A percentile compares a stretch with the other conserved stretches of the same genome.
Conservation (phyloP, 495 filamentous ascomycete species). For the Trichoderma parareesei region DNA sequence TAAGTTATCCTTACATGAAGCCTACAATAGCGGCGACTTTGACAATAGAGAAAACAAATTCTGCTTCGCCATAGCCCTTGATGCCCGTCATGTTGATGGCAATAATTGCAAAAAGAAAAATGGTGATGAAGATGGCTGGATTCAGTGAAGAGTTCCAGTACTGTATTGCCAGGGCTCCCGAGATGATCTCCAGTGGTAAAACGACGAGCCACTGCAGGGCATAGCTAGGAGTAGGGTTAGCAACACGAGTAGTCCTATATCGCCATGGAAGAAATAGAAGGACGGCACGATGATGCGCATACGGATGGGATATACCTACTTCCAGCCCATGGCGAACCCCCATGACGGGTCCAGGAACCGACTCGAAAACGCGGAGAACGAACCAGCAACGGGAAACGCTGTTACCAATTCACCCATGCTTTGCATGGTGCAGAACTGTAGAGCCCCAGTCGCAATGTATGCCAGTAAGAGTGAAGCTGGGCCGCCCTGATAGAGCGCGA, state of each 20-base stretch:
- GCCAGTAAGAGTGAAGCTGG: conserved; percentile 67
- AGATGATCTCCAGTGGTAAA: conserved; percentile 68
- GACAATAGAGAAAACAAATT: conserved; percentile 64
- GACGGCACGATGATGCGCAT: no score
- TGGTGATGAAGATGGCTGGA: conserved; percentile 57
- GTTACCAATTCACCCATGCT: conserved; percentile 77
- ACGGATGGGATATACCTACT: conserved; percentile 31
- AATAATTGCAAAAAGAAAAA: conserved; percentile 60
- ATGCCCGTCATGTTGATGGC: conserved; percentile 67
- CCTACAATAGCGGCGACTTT: conserved; percentile 68
- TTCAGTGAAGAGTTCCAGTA: conserved; percentile 57
- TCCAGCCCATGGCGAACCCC: conserved; percentile 87
- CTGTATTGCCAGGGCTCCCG: conserved; percentile 65
- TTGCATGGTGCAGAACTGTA: conserved; percentile 67
- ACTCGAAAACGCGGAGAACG: conserved; percentile 64
- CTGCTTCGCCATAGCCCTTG: conserved; percentile 67
- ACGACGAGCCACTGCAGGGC: conserved; percentile 74
- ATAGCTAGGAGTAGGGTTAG: conserved; percentile 38
- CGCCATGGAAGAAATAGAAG: no score
- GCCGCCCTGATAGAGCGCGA: conserved; percentile 56
- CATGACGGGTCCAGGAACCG: conserved; percentile 78
- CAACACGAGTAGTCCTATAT: conserved; percentile 9
- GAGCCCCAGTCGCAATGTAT: conserved; percentile 60
- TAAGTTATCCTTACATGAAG: conserved; percentile 49
- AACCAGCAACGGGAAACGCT: conserved; percentile 71